Conservation (phyloP, 768 basidiomycete species). For the Mycena indigotica region DNA sequence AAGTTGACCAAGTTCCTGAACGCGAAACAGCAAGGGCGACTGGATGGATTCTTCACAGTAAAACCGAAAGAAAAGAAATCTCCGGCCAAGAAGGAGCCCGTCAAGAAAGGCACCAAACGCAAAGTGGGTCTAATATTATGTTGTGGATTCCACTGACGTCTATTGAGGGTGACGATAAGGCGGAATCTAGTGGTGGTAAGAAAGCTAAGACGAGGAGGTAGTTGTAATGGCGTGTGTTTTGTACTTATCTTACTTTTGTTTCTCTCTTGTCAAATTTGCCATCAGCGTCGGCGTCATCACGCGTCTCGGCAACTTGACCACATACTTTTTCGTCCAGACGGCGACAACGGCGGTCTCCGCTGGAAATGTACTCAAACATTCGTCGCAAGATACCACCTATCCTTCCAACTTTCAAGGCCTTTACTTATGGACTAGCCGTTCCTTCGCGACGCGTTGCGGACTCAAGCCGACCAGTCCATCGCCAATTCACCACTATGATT, state of each 20-base stretch:
- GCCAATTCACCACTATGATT: conserved; percentile 60
- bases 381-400: conserved; percentile 40
- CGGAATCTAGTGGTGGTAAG: conserved; percentile 38
- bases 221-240: conserved; percentile 7
- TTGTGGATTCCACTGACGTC: conserved; percentile 1
- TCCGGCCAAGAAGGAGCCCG: conserved; percentile 36
- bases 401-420: conserved; percentile 39
- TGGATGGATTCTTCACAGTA: conserved; percentile 92
- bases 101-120: conserved; percentile 49
- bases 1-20: conserved; percentile 86
- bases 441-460: conserved; percentile 38
- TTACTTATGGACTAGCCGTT: conserved; percentile 54
- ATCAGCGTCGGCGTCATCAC: background rate
- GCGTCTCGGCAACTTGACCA: conserved; percentile 7
- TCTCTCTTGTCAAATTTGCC: too few species aligned
- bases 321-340: conserved; percentile 10
- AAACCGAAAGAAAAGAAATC: conserved; percentile 57
- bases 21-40: conserved; percentile 92
- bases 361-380: conserved; percentile 45
- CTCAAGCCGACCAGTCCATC: conserved; percentile 48
- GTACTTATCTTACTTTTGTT: conserved; percentile 7
- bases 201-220: conserved; percentile 47
- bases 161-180: conserved; percentile 43
- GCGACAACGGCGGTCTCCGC: background rate
- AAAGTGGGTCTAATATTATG: conserved; percentile 45